A percentile compares a stretch with the other conserved stretches of the same genome.
Evolutionary conservation across 148 eudicot species (phyloP).

Genomic region (Fallopia convolvulus): DNA sequence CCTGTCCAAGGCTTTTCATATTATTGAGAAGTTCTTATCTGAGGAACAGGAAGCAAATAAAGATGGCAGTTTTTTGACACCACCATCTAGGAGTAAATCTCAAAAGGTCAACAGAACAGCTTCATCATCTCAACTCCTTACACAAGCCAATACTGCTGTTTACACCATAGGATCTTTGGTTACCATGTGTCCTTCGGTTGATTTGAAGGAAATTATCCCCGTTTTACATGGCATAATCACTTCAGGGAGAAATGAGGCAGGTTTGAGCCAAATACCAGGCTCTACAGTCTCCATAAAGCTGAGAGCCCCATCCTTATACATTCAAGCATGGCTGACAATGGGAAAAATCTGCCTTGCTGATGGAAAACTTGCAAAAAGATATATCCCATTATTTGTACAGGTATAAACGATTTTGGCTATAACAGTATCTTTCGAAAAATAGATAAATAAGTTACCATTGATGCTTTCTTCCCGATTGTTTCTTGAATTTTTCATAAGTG

Average conservation of each 20-base stretch:
- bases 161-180: constrained; percentile 86
- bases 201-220: constrained; percentile 57
- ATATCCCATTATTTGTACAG: constrained; percentile 88
- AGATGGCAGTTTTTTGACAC: constrained; percentile 50
- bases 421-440: neutral
- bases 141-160: constrained; percentile 57
- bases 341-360: constrained; percentile 97
- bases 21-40: constrained; percentile 50
- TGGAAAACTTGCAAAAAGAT: constrained; percentile 89
- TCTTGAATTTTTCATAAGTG: neutral
- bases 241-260: constrained; percentile 53
- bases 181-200: constrained; percentile 65
- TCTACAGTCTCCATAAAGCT: constrained; percentile 50
- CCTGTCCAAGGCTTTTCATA: constrained; percentile 50
- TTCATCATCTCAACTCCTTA: constrained; percentile 28
- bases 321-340: constrained; percentile 95
- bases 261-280: constrained; percentile 40
- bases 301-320: constrained; percentile 68
- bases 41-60: constrained; percentile 37
- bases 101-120: constrained; percentile 35
- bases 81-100: constrained; percentile 27
- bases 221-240: constrained; percentile 74
- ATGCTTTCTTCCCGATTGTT: too few species aligned
- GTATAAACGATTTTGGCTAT: constrained; percentile 20
- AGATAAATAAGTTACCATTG: neutral